Conservation (phyloP, 1,284 basidiomycete genomes). For the Vanrija humicola region DNA sequence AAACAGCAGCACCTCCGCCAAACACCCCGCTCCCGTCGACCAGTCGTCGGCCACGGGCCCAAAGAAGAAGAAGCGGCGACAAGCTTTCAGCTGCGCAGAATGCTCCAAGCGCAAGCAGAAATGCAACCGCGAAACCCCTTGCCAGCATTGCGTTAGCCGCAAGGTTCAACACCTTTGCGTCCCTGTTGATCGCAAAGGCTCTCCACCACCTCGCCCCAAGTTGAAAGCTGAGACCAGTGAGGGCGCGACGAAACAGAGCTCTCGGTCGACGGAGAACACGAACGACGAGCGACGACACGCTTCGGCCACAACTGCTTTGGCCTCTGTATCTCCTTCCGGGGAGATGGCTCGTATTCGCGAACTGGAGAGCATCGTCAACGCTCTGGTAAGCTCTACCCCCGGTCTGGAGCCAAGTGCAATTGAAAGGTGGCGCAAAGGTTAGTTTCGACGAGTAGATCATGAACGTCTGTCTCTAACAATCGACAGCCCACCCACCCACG, state of each 20-base stretch:
- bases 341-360: not conserved
- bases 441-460: not conserved
- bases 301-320: conserved; percentile 9
- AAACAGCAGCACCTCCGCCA: conserved; percentile 2
- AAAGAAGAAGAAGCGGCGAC: conserved; percentile 45
- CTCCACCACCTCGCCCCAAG: conserved; percentile 2
- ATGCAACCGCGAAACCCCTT: conserved; percentile 46
- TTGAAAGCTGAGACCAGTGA: conserved; percentile 2
- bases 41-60: conserved; percentile 4
- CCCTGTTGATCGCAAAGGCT: conserved; percentile 12
- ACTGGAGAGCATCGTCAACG: conserved; percentile 41
- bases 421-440: not conserved
- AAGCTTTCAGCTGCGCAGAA: conserved; percentile 41
- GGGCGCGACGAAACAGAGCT: not conserved
- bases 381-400: conserved; percentile 33
- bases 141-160: conserved; percentile 42
- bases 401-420: conserved; percentile 31
- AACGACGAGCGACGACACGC: too few relatives aligned
- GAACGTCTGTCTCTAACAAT: not conserved
- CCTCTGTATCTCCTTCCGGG: too few relatives aligned
- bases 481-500: too few relatives aligned
- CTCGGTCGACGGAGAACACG: not conserved
- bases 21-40: conserved; percentile 10
- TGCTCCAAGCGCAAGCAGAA: conserved; percentile 46
- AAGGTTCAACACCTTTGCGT: conserved; percentile 41